Evolutionary conservation across 2,329 filamentous ascomycete genomes (phyloP).

Genomic region (Aspergillus persii): DNA sequence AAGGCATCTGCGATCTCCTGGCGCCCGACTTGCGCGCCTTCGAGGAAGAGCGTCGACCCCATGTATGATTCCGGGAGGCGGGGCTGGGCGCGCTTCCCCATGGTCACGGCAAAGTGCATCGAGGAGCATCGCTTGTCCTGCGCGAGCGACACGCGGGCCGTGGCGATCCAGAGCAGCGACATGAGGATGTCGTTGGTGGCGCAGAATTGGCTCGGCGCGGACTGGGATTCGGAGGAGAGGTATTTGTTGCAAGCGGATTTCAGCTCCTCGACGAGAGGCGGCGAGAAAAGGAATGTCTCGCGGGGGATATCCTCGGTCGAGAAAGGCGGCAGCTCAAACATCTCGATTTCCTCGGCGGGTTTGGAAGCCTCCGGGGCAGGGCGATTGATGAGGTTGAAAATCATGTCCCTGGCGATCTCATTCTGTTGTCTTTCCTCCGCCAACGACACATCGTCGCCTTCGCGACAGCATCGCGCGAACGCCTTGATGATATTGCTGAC

Average conservation of each 20-base stretch:
- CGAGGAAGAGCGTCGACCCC: background rate
- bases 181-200: background rate
- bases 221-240: background rate
- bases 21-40: background rate
- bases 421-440: background rate
- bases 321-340: background rate
- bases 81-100: background rate
- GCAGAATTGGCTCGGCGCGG: background rate
- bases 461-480: conserved; percentile 3
- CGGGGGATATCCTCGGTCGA: background rate
- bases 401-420: background rate
- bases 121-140: background rate
- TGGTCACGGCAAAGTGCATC: background rate
- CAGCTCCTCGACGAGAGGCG: background rate
- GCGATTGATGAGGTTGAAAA: background rate
- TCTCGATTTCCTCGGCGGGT: background rate
- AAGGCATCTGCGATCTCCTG: background rate
- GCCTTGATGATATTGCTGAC: conserved; percentile 7
- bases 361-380: background rate
- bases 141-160: background rate
- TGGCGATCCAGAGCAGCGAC: background rate
- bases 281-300: background rate
- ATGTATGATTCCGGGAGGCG: background rate
- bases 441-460: background rate
- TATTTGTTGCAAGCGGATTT: background rate